Conservation (phyloP, 768 basidiomycete species). For the Vararia minispora region DNA sequence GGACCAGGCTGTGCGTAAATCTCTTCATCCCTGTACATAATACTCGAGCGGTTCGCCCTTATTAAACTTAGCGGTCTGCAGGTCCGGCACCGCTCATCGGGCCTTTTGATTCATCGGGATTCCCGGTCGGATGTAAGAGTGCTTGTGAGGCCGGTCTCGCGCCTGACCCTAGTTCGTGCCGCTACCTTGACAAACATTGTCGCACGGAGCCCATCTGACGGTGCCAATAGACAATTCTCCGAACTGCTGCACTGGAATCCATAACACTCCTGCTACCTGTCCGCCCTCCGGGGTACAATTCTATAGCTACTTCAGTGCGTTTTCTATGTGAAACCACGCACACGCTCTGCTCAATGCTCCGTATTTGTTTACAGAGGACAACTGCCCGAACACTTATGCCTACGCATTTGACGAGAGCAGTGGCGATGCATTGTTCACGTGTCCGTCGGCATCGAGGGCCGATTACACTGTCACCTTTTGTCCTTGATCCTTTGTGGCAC, state of each 20-base stretch:
- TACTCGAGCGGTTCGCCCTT: neutral
- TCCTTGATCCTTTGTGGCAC: constrained; percentile 22
- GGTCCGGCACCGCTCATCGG: constrained; percentile 20
- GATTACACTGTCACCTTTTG: constrained; percentile 39
- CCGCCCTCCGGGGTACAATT: constrained; percentile 33
- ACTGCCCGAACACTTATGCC: constrained; percentile 36
- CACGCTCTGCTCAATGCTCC: neutral
- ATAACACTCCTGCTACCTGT: constrained; percentile 43
- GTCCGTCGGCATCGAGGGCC: constrained; percentile 22
- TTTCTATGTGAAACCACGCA: neutral
- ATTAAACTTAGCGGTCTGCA: constrained; percentile 2
- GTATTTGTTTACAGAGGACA: constrained; percentile 22
- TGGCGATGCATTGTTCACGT: constrained; percentile 35
- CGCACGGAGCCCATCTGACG: neutral
- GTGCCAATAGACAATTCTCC: constrained; percentile 32
- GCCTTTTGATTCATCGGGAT: constrained; percentile 21
- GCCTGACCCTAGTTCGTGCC: constrained; percentile 16
- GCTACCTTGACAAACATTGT: too few species aligned
- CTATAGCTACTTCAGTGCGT: constrained; percentile 38
- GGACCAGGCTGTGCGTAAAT: constrained; percentile 35
- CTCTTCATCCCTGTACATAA: neutral
- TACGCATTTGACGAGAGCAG: constrained; percentile 41
- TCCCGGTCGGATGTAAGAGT: constrained; percentile 22
- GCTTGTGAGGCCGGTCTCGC: constrained; percentile 22
- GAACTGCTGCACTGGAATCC: constrained; percentile 54